phyloP scores from a whole-genome alignment of 2,329 filamentous ascomycete species.

The Colletotrichum cordylinicola region DNA sequence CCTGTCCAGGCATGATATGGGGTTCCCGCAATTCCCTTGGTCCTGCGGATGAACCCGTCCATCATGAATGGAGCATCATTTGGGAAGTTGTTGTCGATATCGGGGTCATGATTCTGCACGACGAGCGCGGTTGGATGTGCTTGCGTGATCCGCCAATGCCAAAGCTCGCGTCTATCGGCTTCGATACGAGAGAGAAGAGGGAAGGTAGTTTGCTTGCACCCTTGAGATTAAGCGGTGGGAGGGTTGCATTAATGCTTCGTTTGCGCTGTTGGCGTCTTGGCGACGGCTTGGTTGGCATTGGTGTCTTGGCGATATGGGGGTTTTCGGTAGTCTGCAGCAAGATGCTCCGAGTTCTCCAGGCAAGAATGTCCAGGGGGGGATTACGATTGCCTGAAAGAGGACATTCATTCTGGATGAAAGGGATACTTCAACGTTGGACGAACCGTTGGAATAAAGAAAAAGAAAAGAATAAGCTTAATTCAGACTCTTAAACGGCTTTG shows the following conservation, averaged over 20 bases:
- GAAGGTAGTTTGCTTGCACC: conserved; percentile 10
- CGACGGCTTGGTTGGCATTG: neutral
- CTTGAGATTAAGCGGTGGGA: neutral
- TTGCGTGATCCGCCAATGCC: conserved; percentile 2
- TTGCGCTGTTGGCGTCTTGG: conserved; percentile 13
- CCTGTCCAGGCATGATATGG: neutral
- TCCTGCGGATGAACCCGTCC: neutral
- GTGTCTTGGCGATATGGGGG: neutral
- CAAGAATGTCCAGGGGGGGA: neutral
- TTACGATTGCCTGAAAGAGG: neutral
- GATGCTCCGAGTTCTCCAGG: neutral
- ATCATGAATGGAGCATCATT: neutral
- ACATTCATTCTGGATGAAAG: neutral
- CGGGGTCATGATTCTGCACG: neutral
- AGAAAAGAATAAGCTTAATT: conserved; percentile 2
- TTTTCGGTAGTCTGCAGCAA: neutral
- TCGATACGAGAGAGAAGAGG: conserved; percentile 1
- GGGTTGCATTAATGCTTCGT: conserved; percentile 5
- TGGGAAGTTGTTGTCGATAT: neutral
- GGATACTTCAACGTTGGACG: neutral
- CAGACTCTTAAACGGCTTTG: neutral
- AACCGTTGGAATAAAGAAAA: neutral
- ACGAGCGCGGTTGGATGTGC: neutral
- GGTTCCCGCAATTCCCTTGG: neutral
- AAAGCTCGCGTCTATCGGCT: neutral